phyloP scores from a whole-genome alignment of 164 flowering plant species.

The Chimonanthus praecox region DNA sequence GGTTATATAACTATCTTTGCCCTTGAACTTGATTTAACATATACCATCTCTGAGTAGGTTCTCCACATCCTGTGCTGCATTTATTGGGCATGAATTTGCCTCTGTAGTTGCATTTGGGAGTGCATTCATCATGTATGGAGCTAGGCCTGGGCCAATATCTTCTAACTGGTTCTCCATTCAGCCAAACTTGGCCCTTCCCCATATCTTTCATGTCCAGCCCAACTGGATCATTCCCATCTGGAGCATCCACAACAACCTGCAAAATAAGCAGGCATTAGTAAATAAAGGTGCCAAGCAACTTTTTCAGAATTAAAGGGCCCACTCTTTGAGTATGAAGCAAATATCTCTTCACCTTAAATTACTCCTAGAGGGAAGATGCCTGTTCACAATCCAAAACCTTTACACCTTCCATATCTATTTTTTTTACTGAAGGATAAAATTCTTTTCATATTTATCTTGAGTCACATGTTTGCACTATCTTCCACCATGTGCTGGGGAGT shows the following conservation, averaged over 20 bases:
- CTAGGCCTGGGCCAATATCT: slow-evolving; percentile 87
- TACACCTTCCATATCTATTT: no score
- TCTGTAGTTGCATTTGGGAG: slow-evolving; percentile 69
- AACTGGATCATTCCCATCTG: slow-evolving; percentile 84
- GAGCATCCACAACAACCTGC: slow-evolving; percentile 77
- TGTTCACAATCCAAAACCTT: no score
- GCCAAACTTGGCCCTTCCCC: slow-evolving; percentile 99
- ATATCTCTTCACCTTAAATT: neutral
- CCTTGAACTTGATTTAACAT: neutral
- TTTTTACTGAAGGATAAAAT: no score
- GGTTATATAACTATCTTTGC: neutral
- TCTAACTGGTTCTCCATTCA: slow-evolving; percentile 95
- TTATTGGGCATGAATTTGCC: slow-evolving; percentile 87
- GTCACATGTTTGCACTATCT: neutral
- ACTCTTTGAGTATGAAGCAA: neutral
- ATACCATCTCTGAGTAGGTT: slow-evolving; percentile 97
- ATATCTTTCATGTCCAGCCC: slow-evolving; percentile 92
- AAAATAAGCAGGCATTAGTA: slow-evolving; percentile 10
- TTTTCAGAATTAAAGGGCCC: neutral
- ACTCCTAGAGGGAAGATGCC: no score
- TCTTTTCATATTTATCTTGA: neutral
- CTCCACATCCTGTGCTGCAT: slow-evolving; percentile 87
- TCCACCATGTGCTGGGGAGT: neutral
- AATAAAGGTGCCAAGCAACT: neutral
- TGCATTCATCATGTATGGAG: slow-evolving; percentile 53